Base-by-base conservation (phyloP, 345 rosid species). In the Arabidopsis suecica region DNA sequence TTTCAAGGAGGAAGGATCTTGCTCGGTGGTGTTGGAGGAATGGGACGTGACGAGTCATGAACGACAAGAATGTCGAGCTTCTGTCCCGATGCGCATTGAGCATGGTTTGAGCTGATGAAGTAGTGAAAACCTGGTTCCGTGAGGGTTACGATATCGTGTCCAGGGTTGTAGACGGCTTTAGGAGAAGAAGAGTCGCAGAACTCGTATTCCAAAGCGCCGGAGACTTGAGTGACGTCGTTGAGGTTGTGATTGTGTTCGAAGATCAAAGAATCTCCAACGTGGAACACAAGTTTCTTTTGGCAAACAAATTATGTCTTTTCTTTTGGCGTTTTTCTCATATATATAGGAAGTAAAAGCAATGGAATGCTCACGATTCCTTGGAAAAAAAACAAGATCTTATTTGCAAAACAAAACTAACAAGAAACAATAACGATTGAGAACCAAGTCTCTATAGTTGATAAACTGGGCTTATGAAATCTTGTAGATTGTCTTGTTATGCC, bases 1-100 rank as follows among this genome's bases (percentile, higher is more conserved):
- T 13, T 14, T 0, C 18, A 7, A 2, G 3, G 1, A 44, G 48
- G 48, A 44, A 44, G 45, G n/a, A 41, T 41, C 45, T 36, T 36
- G 14, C 42, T 58, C 5, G 45, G n/a, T 18, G 25, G 63, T 58
- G 63, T 45, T 32, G 45, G 64, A 59, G 64, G 32, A 60, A 37
- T 14, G 5, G 22, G 37, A 55, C 0, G 38, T 1, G 61, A 56
- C 6, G 12, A 5, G 1, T 56, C 61, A 7, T 56, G 12, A 11
- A 33, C 61, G 37, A 61, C 51, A 0, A 41, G 67, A 61, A 25
- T 4, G 0, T 11, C 48, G 0, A 61, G 10, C 3, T 0, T 61
- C 33, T 38, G 51, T 41, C 67, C 67, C 2, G 13, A 11, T 20
- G 0, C 0, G 25, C 65, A 60, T 37, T 5, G 65, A 37, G 2